Base-by-base conservation (phyloP, 495 filamentous ascomycete species). In the Tetracladium marchalianum region DNA sequence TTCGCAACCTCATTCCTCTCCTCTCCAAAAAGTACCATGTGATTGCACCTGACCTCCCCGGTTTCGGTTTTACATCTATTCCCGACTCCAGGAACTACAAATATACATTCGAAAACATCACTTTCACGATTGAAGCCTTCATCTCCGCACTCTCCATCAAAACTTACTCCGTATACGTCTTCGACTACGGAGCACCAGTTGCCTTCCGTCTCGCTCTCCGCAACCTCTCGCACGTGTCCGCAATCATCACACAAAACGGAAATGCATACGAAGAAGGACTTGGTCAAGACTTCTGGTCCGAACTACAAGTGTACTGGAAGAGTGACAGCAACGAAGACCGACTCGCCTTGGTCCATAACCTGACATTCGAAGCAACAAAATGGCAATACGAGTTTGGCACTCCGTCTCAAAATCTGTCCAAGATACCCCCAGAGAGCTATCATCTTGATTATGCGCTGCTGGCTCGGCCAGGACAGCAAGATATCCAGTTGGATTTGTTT, bases 111-210 rank as follows among this genome's bases (percentile, higher is more conserved):
- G 65, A 49, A 17, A 69, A 62, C 51, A 51, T 78, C 13, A 53
- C 72, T 5, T 49, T 12, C 22, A 68, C 60, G 0, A 57, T 75
- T 11, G 49, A 43, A 11, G 60, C 60, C 1, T 76, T 77, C 53
- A 53, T 76, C 13, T 55, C 64, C 32, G 51, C 48, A n/a, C 55
- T 77, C 7, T 47, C 55, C 2, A 62, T 80, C 36, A 53, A 41
- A 7, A 69, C 63, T 31, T 81, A 72, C 59, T 62, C 68, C 13
- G 52, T 82, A 19, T 84, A 79, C 58, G 70, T 82, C 48, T 83
- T 83, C 56, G 79, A 84, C 62, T 82, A 82, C 59, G 79, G 80
- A 32, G 76, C 79, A 0, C 77, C 80, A 0, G 66, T 65, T 11
- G 78, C 67, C 3, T 58, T 80, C 9, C 66, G 74, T 5, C 59